phyloP scores from a whole-genome alignment of 768 basidiomycete species.

The Termitomyces sp. region DNA sequence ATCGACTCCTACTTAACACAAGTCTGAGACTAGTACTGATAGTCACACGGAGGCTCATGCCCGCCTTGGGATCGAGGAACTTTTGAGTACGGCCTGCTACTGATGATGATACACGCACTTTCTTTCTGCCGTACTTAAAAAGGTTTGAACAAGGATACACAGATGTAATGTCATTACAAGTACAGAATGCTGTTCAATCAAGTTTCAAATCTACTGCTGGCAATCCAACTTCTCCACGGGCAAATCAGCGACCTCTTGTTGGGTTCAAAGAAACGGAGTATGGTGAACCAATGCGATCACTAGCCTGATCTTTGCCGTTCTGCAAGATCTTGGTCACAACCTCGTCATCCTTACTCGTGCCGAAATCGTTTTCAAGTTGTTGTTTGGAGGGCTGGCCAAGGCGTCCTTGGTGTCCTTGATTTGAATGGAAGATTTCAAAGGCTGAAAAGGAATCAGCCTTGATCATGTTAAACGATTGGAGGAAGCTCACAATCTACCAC shows the following conservation, averaged over 20 bases:
- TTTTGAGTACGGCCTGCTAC: no score
- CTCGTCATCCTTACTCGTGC: slow-evolving; percentile 56
- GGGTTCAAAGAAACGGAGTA: slow-evolving; percentile 16
- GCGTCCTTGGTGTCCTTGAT: slow-evolving; percentile 74
- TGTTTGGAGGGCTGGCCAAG: slow-evolving; percentile 75
- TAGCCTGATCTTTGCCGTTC: slow-evolving; percentile 54
- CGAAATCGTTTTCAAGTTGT: slow-evolving; percentile 72
- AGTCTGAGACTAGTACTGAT: neutral
- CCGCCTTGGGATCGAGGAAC: neutral
- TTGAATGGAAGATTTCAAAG: slow-evolving; percentile 64
- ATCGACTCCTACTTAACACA: neutral
- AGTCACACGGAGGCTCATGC: neutral
- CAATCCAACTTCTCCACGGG: neutral
- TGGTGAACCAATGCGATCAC: slow-evolving; percentile 35
- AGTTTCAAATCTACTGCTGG: neutral
- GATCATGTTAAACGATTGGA: neutral
- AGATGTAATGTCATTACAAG: neutral
- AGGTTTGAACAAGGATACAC: neutral
- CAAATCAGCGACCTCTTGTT: slow-evolving; percentile 14
- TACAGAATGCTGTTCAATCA: neutral
- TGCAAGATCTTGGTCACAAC: slow-evolving; percentile 54
- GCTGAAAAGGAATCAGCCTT: slow-evolving; percentile 32
- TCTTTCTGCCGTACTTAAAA: no score
- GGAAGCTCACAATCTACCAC: slow-evolving; percentile 71
- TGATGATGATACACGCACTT: neutral